phyloP scores from a whole-genome alignment of 164 flowering plant species.

The Vitis amurensis region DNA sequence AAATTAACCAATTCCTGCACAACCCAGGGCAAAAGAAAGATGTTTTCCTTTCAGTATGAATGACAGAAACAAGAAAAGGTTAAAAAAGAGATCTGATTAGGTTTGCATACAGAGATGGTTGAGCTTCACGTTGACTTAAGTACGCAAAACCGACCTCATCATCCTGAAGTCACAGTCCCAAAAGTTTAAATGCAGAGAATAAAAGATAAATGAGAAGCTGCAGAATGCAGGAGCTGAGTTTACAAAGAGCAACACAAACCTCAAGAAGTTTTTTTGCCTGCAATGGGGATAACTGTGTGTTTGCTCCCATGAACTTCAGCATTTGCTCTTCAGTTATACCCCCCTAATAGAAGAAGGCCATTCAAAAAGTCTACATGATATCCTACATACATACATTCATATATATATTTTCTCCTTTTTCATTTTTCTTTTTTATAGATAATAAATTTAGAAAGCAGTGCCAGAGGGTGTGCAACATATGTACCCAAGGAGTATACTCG shows the following conservation, averaged over 20 bases:
- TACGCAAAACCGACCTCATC: slow-evolving; percentile 91
- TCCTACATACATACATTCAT: too few species aligned
- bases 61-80: slow-evolving; percentile 2
- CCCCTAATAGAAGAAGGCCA: slow-evolving; percentile 53
- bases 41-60: not conserved
- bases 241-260: slow-evolving; percentile 38
- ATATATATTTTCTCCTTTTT: too few species aligned
- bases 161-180: slow-evolving; percentile 51
- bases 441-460: too few species aligned
- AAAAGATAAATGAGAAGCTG: slow-evolving; percentile 5
- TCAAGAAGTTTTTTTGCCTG: slow-evolving; percentile 89
- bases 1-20: not conserved
- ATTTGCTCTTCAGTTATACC: slow-evolving; percentile 97
- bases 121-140: slow-evolving; percentile 90
- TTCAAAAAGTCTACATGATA: not conserved
- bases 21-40: not conserved
- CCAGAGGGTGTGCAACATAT: too few species aligned
- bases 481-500: too few species aligned
- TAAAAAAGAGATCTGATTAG: slow-evolving; percentile 4
- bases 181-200: slow-evolving; percentile 5
- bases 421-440: too few species aligned
- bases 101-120: slow-evolving; percentile 79
- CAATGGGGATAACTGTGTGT: slow-evolving; percentile 59
- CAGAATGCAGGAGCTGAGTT: not conserved
- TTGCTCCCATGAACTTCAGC: slow-evolving; percentile 96